Conservation (phyloP, 2,329 filamentous ascomycete genomes). For the Colletotrichum sp. region DNA sequence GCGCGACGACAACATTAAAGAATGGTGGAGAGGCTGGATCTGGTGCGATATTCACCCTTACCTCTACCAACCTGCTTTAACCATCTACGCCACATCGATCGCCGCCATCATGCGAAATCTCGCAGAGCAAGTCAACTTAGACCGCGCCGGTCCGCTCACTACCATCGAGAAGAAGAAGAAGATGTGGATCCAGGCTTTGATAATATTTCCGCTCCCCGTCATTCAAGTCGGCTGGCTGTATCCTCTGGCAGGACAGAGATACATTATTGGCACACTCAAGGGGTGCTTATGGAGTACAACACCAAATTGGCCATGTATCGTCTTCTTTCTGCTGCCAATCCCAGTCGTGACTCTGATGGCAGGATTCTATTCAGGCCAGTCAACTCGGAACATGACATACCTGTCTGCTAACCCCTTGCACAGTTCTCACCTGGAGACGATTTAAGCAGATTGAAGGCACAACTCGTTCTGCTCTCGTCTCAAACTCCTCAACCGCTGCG, state of each 20-base stretch:
- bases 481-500: conserved; percentile 43
- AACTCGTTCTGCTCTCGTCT: conserved; percentile 43
- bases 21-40: conserved; percentile 58
- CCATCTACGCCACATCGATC: conserved; percentile 54
- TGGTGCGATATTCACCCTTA: conserved; percentile 60
- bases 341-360: conserved; percentile 48
- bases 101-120: conserved; percentile 62
- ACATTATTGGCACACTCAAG: conserved; percentile 51
- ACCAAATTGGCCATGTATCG: conserved; percentile 50
- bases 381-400: background rate
- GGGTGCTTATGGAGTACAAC: conserved; percentile 54
- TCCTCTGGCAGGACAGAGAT: conserved; percentile 53
- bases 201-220: conserved; percentile 60
- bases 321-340: conserved; percentile 54
- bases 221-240: conserved; percentile 54
- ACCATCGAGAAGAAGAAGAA: conserved; percentile 45
- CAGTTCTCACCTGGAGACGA: conserved; percentile 52
- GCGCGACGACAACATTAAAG: conserved; percentile 52
- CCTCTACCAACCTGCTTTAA: conserved; percentile 46
- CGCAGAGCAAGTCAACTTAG: conserved; percentile 52
- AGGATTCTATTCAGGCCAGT: conserved; percentile 54
- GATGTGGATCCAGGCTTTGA: conserved; percentile 52
- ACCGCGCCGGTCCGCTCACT: conserved; percentile 44
- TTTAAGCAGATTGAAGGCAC: conserved; percentile 51
- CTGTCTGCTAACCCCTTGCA: background rate